Conservation (phyloP, 768 basidiomycete species). For the Mycena metata region DNA sequence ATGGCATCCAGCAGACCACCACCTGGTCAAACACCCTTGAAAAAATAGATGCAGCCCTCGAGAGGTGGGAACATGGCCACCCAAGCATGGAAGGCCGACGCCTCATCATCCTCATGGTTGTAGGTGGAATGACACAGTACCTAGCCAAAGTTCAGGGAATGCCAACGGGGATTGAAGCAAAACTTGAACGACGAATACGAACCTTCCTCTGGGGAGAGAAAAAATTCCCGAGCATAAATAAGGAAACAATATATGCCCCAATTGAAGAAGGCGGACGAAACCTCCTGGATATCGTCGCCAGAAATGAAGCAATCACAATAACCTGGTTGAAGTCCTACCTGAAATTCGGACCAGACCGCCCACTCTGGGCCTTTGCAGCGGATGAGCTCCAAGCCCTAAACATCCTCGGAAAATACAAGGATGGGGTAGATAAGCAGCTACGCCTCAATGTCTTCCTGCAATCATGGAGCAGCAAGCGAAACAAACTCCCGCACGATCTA, state of each 20-base stretch:
- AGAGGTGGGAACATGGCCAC: conserved; percentile 14
- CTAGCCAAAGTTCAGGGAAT: conserved; percentile 39
- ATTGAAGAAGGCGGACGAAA: conserved; percentile 17
- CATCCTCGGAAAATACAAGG: too few species aligned
- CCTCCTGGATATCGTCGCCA: background rate
- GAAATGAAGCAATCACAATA: conserved; percentile 34
- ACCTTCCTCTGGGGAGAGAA: conserved; percentile 13
- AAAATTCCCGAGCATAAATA: background rate
- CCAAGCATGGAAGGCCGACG: conserved; percentile 30
- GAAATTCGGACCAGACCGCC: background rate
- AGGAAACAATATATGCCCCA: conserved; percentile 18
- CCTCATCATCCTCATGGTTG: conserved; percentile 18
- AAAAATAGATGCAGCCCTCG: conserved; percentile 11
- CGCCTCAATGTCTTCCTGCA: conserved; percentile 1
- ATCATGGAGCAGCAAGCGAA: background rate
- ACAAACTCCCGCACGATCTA: background rate
- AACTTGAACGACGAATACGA: background rate
- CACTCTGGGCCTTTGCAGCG: conserved; percentile 2
- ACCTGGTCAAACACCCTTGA: conserved; percentile 41
- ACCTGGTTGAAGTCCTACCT: conserved; percentile 30
- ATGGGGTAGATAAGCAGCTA: background rate
- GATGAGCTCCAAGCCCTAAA: background rate
- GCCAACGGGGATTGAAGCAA: conserved; percentile 28
- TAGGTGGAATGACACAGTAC: conserved; percentile 27
- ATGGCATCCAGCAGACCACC: conserved; percentile 37